Percentiles rank a stretch among this genome's conserved stretches.
Conservation (phyloP, 2,329 filamentous ascomycete species). For the Sclerotinia minor region DNA sequence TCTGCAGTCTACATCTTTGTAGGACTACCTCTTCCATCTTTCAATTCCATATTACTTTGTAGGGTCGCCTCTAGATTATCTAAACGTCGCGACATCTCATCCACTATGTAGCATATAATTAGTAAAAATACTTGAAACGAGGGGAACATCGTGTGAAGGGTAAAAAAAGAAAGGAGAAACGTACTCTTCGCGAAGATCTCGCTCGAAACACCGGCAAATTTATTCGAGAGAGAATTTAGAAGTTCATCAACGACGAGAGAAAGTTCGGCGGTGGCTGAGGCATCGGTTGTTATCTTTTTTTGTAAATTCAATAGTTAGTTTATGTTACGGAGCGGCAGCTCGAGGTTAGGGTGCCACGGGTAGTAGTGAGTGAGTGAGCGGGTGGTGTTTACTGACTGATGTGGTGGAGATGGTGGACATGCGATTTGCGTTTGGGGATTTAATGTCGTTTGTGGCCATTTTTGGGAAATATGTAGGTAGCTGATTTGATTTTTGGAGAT, state of each 20-base stretch:
- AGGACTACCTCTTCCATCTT: slow-evolving; percentile 36
- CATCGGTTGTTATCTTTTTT: slow-evolving; percentile 34
- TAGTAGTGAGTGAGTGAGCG: too few relatives aligned
- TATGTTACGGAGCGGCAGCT: not conserved
- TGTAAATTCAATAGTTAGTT: not conserved
- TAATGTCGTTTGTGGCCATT: slow-evolving; percentile 28
- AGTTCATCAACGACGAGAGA: slow-evolving; percentile 75
- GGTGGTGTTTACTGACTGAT: slow-evolving; percentile 27
- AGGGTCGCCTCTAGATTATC: slow-evolving; percentile 65
- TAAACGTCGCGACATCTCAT: slow-evolving; percentile 85
- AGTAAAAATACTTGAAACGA: not conserved
- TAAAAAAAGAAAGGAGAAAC: slow-evolving; percentile 38
- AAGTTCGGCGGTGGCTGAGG: slow-evolving; percentile 39
- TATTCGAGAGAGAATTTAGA: slow-evolving; percentile 78
- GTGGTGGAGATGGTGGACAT: slow-evolving; percentile 29
- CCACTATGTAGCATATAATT: slow-evolving; percentile 59
- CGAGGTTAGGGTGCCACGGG: slow-evolving; percentile 10
- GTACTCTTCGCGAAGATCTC: slow-evolving; percentile 88
- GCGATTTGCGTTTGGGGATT: slow-evolving; percentile 31
- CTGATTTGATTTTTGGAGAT: not conserved
- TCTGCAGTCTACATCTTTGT: slow-evolving; percentile 31
- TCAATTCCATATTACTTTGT: slow-evolving; percentile 33
- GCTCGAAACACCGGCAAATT: slow-evolving; percentile 80
- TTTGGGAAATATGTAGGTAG: slow-evolving; percentile 1
- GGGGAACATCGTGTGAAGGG: not conserved